Evolutionary conservation across 2,329 filamentous ascomycete species (phyloP).

Genomic region (Teratosphaeriaceae sp.): DNA sequence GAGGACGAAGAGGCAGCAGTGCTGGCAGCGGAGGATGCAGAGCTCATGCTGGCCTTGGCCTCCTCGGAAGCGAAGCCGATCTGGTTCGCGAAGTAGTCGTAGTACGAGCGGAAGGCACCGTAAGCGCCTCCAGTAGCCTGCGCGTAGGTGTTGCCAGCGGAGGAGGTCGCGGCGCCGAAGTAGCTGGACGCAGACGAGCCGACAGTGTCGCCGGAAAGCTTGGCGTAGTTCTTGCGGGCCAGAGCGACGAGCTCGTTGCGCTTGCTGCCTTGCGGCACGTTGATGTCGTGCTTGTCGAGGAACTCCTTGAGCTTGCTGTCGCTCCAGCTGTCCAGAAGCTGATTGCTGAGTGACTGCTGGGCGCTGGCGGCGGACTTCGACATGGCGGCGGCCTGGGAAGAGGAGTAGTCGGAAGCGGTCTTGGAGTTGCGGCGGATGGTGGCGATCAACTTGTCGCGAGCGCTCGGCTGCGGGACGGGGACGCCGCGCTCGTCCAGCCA

Average conservation of each 20-base stretch:
- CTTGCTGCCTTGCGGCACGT: conserved; percentile 87
- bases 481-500: conserved; percentile 88
- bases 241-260: conserved; percentile 83
- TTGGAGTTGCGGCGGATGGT: conserved; percentile 86
- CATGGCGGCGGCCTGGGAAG: conserved; percentile 57
- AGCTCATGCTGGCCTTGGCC: conserved; percentile 30
- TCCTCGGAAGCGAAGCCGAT: conserved; percentile 38
- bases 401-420: conserved; percentile 34
- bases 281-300: conserved; percentile 81
- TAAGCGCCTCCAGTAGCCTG: conserved; percentile 62
- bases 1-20: conserved; percentile 18
- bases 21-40: conserved; percentile 25
- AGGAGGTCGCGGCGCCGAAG: conserved; percentile 41
- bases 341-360: conserved; percentile 70
- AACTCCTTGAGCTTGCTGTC: conserved; percentile 88
- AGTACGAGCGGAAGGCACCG: conserved; percentile 27
- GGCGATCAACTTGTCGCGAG: conserved; percentile 82
- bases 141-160: conserved; percentile 67
- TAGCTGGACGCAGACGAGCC: conserved; percentile 34
- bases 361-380: conserved; percentile 51
- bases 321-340: conserved; percentile 82
- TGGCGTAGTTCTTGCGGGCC: conserved; percentile 77
- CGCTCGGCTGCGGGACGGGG: conserved; percentile 74
- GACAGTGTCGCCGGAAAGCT: conserved; percentile 55
- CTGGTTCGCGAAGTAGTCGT: conserved; percentile 39